phyloP scores from a whole-genome alignment of 2,329 filamentous ascomycete genomes.

The Cladophialophora exuberans region DNA sequence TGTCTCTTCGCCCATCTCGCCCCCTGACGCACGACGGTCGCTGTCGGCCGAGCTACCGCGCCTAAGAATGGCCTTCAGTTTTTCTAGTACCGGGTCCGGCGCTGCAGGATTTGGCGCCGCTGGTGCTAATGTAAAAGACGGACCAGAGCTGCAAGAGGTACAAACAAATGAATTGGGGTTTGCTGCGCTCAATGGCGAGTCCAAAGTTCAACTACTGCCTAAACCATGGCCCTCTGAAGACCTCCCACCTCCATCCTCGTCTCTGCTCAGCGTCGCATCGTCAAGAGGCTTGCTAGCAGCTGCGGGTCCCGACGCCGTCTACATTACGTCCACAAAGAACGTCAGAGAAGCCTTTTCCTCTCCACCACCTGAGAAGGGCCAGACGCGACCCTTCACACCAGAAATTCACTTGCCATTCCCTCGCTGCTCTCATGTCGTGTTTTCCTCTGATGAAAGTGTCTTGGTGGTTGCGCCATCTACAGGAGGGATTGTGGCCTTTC shows the following conservation, averaged over 20 bases:
- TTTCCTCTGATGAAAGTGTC: slow-evolving; percentile 86
- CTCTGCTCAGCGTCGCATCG: slow-evolving; percentile 81
- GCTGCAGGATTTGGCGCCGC: slow-evolving; percentile 43
- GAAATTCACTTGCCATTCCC: slow-evolving; percentile 73
- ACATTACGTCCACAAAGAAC: slow-evolving; percentile 75
- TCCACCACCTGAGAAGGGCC: slow-evolving; percentile 34
- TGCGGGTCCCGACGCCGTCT: slow-evolving; percentile 77
- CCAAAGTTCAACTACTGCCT: slow-evolving; percentile 76
- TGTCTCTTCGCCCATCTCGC: slow-evolving; percentile 24
- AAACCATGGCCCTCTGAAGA: slow-evolving; percentile 72
- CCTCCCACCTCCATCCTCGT: slow-evolving; percentile 75
- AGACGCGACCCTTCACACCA: slow-evolving; percentile 69
- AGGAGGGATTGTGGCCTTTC: slow-evolving; percentile 81
- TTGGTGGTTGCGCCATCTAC: slow-evolving; percentile 80
- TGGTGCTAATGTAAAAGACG: slow-evolving; percentile 50
- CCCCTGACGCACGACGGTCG: slow-evolving; percentile 39
- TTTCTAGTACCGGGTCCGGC: slow-evolving; percentile 54
- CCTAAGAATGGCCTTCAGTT: slow-evolving; percentile 66
- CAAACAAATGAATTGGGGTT: slow-evolving; percentile 87
- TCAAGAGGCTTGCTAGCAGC: slow-evolving; percentile 81
- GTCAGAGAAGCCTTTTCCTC: slow-evolving; percentile 73
- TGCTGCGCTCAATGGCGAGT: slow-evolving; percentile 67
- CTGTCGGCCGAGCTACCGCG: slow-evolving; percentile 43
- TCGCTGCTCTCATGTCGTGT: slow-evolving; percentile 83
- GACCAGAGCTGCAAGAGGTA: slow-evolving; percentile 74